Conservation (phyloP, 2,329 filamentous ascomycete genomes). For the Helotiales sp. region DNA sequence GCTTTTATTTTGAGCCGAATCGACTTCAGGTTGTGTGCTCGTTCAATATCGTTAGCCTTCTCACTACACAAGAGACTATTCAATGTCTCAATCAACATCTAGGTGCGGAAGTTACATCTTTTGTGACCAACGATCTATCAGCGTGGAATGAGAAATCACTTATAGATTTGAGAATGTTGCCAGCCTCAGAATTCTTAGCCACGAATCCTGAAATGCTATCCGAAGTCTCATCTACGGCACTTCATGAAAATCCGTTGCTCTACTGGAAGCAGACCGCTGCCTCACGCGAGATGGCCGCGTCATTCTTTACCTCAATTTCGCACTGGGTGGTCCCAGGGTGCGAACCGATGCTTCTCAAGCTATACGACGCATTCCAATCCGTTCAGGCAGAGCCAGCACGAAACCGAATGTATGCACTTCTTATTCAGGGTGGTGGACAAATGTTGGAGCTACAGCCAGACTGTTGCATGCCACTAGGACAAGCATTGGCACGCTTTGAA, state of each 20-base stretch:
- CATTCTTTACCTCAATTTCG: conserved; percentile 15
- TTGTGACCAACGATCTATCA: not conserved
- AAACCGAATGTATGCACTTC: conserved; percentile 9
- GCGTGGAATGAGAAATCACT: conserved; percentile 9
- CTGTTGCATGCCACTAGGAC: not conserved
- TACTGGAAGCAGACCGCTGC: conserved; percentile 9
- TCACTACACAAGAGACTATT: not conserved
- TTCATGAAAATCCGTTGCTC: not conserved
- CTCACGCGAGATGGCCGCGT: conserved; percentile 8
- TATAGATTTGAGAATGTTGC: conserved; percentile 13
- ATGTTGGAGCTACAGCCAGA: too few species aligned
- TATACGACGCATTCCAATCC: conserved; percentile 14
- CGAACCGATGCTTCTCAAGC: conserved; percentile 10
- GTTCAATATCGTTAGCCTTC: not conserved
- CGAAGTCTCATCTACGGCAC: conserved; percentile 5
- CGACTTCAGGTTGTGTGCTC: not conserved
- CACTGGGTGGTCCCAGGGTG: conserved; percentile 10
- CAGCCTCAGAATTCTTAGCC: conserved; percentile 13
- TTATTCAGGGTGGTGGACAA: conserved; percentile 15
- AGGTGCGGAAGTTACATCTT: not conserved
- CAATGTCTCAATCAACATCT: not conserved
- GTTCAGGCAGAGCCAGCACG: conserved; percentile 8
- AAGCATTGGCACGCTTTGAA: conserved; percentile 1
- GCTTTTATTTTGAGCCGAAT: not conserved
- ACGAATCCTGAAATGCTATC: conserved; percentile 13